Base-by-base conservation (phyloP, 306 rosid species). In the Dalbergia cochinchinensis region DNA sequence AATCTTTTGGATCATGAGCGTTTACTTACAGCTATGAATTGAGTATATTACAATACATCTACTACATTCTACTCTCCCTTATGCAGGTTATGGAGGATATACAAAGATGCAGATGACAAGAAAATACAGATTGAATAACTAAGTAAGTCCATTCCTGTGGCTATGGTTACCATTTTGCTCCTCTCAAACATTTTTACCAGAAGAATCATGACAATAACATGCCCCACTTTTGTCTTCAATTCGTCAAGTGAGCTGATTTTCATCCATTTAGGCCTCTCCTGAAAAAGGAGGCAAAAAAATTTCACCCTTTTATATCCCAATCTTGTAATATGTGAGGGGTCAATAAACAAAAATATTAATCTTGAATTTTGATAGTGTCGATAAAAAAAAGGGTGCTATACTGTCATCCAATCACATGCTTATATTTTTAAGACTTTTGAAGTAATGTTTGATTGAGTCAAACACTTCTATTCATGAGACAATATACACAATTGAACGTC, bases 141-240 rank as follows among this genome's bases (percentile, higher is more conserved):
- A 3, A 92, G 90, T 47, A 95, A 89, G 88, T 95, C 99, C 66
- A 86, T 1, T 51, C 97, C 99, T 5, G 97, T 92, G 53, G 94
- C 80, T 48, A 94, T 94, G 34, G 82, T 59, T 57, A 94, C 99
- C 99, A 94, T 91, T 86, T 91, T 92, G 91, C 97, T 94, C 83
- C 99, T 87, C 92, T 95, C 99, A 78, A 94, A 94, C 99, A 94
- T 94, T 87, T 92, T 95, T 10, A 92, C 98, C 11, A 95, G 87
- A 76, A 95, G 96, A 90, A 95, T 95, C 99, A 95, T 92, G 16
- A 95, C 99, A 71, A 92, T 92, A 11, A 95, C 98, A 50, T 95
- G 99, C 11, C 98, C 99, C 70, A 95, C 98, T 65, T 95, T 95
- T 3, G 97, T 95, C 88, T 95, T 95, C 88, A 95, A 74, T 82